Evolutionary conservation across 2,329 filamentous ascomycete genomes (phyloP), one percentile per base, ranked within the genome.

Genomic region (Pseudogymnoascus sp.): DNA sequence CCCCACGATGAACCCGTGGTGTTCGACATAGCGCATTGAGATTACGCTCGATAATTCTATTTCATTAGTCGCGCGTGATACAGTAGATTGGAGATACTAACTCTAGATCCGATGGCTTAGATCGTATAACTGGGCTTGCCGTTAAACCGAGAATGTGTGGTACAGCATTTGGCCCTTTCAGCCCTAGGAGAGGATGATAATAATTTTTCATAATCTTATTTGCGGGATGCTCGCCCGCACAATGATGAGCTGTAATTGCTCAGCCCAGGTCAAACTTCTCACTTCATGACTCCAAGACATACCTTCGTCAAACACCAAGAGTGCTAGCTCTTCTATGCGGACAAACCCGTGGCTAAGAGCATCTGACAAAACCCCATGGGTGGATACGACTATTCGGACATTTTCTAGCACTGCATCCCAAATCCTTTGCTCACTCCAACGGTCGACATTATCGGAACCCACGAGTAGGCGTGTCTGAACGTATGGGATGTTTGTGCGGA

Each of bases 291-390:
- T 56, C 5, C 65, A 28, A 21, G 10, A 14, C 50, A 2, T 73
- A 83, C 84, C 84, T 79, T 90, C 87, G 70, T 90, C 86, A 66
- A 89, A 87, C 0, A 89, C 77, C 6, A 88, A 74, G 35, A 89
- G 73, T 18, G 82, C 78, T 18, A 89, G 69, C 3, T 74, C 73
- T 5, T 74, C 69, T 68, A 89, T 80, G 8, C 71, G 74, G 3
- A 89, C 79, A 70, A 89, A 89, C 0, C 77, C 85, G 75, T 87
- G 84, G 5, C 73, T 78, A 61, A 89, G 76, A 14, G 84, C 85
- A 75, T 89, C 84, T 1, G 79, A 72, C 5, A 89, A 75, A 42
- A 76, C 80, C 40, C 82, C 81, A 67, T 84, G 83, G 0, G 87
- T 88, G 0, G 83, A 86, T 7, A 89, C 75, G 12, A 89, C 80